Conservation (phyloP, 306 rosid species). For the Nissolia schottii region DNA sequence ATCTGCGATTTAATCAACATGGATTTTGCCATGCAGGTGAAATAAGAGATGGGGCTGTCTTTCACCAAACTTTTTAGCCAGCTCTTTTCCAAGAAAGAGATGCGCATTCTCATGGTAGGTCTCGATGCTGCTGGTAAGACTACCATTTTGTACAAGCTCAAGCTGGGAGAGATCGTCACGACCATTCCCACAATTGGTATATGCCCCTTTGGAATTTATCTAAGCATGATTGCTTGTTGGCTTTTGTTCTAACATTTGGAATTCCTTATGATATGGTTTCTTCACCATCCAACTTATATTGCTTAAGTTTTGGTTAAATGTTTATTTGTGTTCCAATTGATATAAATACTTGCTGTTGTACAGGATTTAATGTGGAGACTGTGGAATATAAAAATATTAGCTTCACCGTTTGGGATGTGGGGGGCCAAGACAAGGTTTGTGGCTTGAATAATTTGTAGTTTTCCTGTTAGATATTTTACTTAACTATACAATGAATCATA, state of each 20-base stretch:
- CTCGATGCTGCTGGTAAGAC: too few species aligned
- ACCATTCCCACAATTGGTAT: slow-evolving; percentile 68
- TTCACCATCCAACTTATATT: not conserved
- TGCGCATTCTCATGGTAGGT: too few species aligned
- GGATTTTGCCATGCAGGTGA: slow-evolving; percentile 20
- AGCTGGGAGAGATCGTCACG: slow-evolving; percentile 60
- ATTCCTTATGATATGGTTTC: not conserved
- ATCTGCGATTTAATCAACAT: not conserved
- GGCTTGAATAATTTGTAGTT: not conserved
- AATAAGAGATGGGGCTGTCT: slow-evolving; percentile 51
- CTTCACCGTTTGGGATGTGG: slow-evolving; percentile 65
- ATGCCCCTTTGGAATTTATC: not conserved
- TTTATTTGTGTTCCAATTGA: not conserved
- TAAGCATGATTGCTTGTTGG: not conserved
- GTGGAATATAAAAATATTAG: slow-evolving; percentile 58
- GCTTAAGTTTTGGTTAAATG: not conserved
- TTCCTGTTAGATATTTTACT: not conserved
- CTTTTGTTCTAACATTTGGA: not conserved
- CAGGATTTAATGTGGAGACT: slow-evolving; percentile 60
- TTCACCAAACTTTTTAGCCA: slow-evolving; percentile 58
- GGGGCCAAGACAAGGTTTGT: slow-evolving; percentile 69
- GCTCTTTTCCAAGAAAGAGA: slow-evolving; percentile 37
- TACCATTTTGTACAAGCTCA: slow-evolving; percentile 61
- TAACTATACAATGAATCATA: not conserved
- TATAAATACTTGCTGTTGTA: not conserved